These are phyloP conservation scores for Seminavis robusta DNA, from an alignment of 108 stramenopile species.

Conservation along the genomic window DNA sequence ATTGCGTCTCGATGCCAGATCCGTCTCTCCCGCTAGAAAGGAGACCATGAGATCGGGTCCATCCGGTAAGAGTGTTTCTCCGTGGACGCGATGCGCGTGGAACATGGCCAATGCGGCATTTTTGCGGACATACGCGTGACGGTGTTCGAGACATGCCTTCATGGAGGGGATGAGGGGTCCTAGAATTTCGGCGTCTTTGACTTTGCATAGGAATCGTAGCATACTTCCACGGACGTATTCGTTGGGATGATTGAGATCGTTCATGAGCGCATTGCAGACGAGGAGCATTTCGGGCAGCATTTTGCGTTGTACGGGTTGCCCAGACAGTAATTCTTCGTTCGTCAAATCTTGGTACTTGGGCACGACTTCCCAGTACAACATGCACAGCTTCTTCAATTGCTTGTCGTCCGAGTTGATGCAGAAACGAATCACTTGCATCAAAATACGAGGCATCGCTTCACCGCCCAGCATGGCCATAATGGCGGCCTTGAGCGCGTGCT, in stretches of 20 bases:
- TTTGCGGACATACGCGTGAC: conserved; percentile 97
- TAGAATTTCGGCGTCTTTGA: conserved; percentile 96
- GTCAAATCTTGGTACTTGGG: conserved; percentile 91
- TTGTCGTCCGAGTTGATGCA: conserved; percentile 98
- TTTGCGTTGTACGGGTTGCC: conserved; percentile 76
- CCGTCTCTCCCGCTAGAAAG: conserved; percentile 88
- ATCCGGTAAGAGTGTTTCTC: conserved; percentile 92
- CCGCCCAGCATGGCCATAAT: conserved; percentile 97
- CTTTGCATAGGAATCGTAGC: conserved; percentile 97
- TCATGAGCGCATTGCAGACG: conserved; percentile 98
- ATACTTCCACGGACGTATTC: conserved; percentile 98
- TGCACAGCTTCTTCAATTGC: conserved; percentile 96
- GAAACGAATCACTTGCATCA: conserved; percentile 99
- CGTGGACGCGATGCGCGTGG: conserved; percentile 90
- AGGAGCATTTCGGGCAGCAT: conserved; percentile 98
- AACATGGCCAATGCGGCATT: conserved; percentile 96
- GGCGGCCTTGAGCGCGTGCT: conserved; percentile 93
- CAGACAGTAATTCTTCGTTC: conserved; percentile 66
- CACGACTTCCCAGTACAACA: conserved; percentile 99
- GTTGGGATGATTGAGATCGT: conserved; percentile 98
- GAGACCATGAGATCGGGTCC: conserved; percentile 92
- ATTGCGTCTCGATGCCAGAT: conserved; percentile 92
- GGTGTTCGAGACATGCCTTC: conserved; percentile 94
- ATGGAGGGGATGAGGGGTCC: conserved; percentile 95
- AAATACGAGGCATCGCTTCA: conserved; percentile 94